Evolutionary conservation across 164 flowering plant species (phyloP).

Genomic region (Nymphaea thermarum): DNA sequence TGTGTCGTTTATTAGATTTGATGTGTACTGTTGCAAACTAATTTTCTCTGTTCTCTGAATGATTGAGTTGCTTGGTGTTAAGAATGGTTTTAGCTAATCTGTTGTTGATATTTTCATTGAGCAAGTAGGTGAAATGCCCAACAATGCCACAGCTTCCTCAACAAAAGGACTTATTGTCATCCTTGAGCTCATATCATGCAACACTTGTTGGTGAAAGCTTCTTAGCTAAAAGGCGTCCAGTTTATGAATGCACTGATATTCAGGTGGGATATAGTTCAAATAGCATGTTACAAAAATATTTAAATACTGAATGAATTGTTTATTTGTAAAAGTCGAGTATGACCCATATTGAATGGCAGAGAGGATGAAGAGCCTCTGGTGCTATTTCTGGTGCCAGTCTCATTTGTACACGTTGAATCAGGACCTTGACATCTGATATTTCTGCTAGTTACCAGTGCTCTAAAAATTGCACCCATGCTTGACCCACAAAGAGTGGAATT

Average conservation of each 20-base stretch:
- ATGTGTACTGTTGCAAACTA: neutral
- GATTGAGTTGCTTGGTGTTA: neutral
- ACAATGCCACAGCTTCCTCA: constrained; percentile 77
- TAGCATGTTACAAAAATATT: neutral
- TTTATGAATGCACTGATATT: constrained; percentile 83
- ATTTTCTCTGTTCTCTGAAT: constrained; percentile 6
- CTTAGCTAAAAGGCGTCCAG: constrained; percentile 68
- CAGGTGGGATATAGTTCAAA: constrained; percentile 43
- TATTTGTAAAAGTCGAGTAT: neutral
- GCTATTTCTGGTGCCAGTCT: too few relatives aligned
- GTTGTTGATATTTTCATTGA: neutral
- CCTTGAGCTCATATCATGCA: constrained; percentile 71
- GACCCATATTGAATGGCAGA: too few relatives aligned
- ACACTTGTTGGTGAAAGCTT: constrained; percentile 91
- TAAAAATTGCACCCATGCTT: too few relatives aligned
- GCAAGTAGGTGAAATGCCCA: constrained; percentile 54
- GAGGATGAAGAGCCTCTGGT: too few relatives aligned
- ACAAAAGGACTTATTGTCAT: constrained; percentile 53
- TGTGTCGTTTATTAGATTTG: neutral
- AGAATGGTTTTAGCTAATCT: too few relatives aligned
- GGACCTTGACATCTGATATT: too few relatives aligned
- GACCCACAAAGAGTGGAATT: too few relatives aligned
- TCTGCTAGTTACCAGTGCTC: too few relatives aligned
- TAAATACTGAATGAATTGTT: neutral
- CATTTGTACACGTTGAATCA: too few relatives aligned